Percentiles rank a stretch among this genome's conserved stretches.
These are phyloP conservation scores for Colletotrichum spaethianum DNA, from an alignment of 2,329 filamentous ascomycete genomes.

Conservation along the genomic window DNA sequence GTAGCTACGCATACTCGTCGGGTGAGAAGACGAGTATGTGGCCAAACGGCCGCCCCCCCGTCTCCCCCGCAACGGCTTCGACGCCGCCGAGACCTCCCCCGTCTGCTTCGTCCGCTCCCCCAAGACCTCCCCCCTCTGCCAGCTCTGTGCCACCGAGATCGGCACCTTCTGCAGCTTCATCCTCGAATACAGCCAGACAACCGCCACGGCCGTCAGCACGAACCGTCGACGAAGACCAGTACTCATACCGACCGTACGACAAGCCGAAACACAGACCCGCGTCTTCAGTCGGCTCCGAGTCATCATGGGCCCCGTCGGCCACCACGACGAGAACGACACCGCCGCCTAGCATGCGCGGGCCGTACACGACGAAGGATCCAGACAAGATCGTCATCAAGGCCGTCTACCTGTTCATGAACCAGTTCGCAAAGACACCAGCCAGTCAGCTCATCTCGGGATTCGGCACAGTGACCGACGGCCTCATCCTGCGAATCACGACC, in stretches of 20 bases:
- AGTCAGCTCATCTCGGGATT: conserved; percentile 90
- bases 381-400: conserved; percentile 97
- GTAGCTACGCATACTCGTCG: conserved; percentile 74
- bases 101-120: conserved; percentile 38
- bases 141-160: conserved; percentile 42
- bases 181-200: conserved; percentile 49
- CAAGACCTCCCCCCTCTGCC: conserved; percentile 42
- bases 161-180: conserved; percentile 45
- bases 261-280: conserved; percentile 76
- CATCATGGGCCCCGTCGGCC: conserved; percentile 87
- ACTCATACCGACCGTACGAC: conserved; percentile 86
- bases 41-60: conserved; percentile 71
- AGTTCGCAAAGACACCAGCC: conserved; percentile 89
- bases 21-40: conserved; percentile 80
- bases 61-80: conserved; percentile 49
- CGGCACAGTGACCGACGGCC: conserved; percentile 88
- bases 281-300: conserved; percentile 81
- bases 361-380: conserved; percentile 90
- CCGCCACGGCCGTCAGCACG: conserved; percentile 66
- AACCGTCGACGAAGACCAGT: conserved; percentile 75
- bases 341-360: conserved; percentile 81
- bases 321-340: conserved; percentile 88
- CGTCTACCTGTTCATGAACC: conserved; percentile 93
- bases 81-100: conserved; percentile 54
- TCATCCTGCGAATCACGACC: conserved; percentile 92